Evolutionary conservation across 192 early-diverging fungal genomes (phyloP).

Genomic region (Dimargaris cristalligena): DNA sequence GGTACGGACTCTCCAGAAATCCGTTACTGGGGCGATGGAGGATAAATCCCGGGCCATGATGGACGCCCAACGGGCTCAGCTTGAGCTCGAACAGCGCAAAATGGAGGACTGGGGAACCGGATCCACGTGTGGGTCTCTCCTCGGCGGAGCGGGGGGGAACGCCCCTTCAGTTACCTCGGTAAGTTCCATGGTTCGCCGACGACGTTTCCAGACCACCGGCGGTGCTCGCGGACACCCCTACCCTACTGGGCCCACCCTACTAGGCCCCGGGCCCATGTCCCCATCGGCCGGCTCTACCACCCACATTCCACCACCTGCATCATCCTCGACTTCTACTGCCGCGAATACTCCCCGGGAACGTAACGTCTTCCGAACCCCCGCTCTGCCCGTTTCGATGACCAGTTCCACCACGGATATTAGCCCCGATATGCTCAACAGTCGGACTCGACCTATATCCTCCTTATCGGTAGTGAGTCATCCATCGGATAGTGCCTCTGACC

Average conservation of each 20-base stretch:
- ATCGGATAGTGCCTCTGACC: neutral
- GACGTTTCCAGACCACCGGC: neutral
- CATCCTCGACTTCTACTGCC: neutral
- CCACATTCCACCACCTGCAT: no score
- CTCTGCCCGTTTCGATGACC: neutral
- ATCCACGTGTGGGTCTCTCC: slow-evolving; percentile 7
- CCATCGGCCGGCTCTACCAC: neutral
- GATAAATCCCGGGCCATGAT: slow-evolving; percentile 2
- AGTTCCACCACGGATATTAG: neutral
- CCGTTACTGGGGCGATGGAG: neutral
- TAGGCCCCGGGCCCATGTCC: neutral
- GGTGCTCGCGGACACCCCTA: neutral
- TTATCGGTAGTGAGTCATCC: neutral
- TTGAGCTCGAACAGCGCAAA: neutral
- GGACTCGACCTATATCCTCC: no score
- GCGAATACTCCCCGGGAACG: neutral
- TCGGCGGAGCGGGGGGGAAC: neutral
- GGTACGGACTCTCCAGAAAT: neutral
- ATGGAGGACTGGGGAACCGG: neutral
- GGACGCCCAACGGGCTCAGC: neutral
- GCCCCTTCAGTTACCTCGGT: slow-evolving; percentile 6
- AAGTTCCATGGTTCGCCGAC: neutral
- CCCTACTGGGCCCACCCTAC: no score
- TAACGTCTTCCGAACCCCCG: neutral
- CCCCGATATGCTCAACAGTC: neutral